Conservation (phyloP, 192 early-diverging fungal genomes). For the Podochytrium sp. region DNA sequence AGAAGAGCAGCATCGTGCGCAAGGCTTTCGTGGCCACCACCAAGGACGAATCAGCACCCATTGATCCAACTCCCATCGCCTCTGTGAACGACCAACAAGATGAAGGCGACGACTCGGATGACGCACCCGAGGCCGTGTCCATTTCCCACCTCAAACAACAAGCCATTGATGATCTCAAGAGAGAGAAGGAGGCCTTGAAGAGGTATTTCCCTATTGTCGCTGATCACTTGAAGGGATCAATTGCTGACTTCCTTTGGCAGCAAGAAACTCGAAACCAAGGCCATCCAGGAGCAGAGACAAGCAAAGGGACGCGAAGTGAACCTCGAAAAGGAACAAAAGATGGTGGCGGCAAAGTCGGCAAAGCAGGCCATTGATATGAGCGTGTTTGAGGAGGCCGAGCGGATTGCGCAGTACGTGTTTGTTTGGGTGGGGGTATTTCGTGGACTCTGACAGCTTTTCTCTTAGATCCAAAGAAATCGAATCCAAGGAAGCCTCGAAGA, state of each 20-base stretch:
- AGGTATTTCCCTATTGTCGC: background rate
- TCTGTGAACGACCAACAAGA: too few species aligned
- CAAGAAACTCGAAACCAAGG: slow-evolving; percentile 9
- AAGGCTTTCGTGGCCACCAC: too few species aligned
- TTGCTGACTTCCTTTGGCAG: background rate
- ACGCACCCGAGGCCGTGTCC: slow-evolving; percentile 12
- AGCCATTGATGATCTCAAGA: background rate
- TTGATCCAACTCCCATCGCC: too few species aligned
- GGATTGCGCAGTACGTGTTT: background rate
- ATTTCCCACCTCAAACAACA: background rate
- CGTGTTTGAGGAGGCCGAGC: slow-evolving; percentile 14
- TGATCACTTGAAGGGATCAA: background rate
- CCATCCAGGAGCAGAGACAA: slow-evolving; percentile 1
- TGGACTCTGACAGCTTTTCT: background rate
- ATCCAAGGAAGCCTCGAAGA: background rate
- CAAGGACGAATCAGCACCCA: too few species aligned
- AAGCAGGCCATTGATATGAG: slow-evolving; percentile 24
- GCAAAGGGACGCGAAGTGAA: slow-evolving; percentile 20
- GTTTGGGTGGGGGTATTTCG: too few species aligned
- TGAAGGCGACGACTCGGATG: background rate
- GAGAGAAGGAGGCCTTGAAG: background rate
- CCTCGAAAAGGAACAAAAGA: slow-evolving; percentile 19
- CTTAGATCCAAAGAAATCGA: background rate
- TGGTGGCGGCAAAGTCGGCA: slow-evolving; percentile 20
- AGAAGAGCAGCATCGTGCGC: too few species aligned